These are phyloP conservation scores for Rhodotorula mucilaginosa DNA, from an alignment of 1,284 basidiomycete species.

Conservation along the genomic window DNA sequence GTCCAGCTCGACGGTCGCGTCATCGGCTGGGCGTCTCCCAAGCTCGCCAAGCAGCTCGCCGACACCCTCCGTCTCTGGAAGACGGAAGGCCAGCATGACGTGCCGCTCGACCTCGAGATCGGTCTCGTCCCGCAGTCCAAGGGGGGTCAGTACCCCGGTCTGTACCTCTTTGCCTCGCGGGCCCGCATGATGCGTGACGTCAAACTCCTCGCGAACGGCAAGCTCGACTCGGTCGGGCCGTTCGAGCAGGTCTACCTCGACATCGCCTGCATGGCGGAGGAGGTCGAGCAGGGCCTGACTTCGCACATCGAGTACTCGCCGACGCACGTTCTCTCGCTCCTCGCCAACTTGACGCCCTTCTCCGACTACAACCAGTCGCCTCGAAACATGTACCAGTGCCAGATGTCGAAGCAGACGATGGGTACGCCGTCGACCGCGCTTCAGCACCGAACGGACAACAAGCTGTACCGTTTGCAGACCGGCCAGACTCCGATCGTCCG, in stretches of 20 bases:
- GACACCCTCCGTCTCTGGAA: conserved; percentile 88
- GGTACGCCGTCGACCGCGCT: conserved; percentile 93
- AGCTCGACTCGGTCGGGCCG: conserved; percentile 85
- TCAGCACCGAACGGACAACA: conserved; percentile 93
- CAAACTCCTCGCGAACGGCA: conserved; percentile 80
- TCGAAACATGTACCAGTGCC: conserved; percentile 62
- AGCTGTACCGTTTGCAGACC: conserved; percentile 91
- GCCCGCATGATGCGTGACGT: conserved; percentile 99
- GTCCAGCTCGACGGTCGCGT: conserved; percentile 92
- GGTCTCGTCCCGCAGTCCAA: conserved; percentile 85
- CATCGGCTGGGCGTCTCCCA: conserved; percentile 88
- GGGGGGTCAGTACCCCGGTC: conserved; percentile 93
- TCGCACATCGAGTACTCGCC: conserved; percentile 88
- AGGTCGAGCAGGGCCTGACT: conserved; percentile 77
- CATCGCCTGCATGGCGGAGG: conserved; percentile 85
- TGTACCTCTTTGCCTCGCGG: conserved; percentile 86
- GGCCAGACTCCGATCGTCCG: conserved; percentile 95
- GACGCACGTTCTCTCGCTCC: conserved; percentile 85
- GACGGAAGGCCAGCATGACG: conserved; percentile 76
- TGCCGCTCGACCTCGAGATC: conserved; percentile 94
- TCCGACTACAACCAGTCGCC: conserved; percentile 89
- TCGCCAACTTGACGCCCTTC: conserved; percentile 64
- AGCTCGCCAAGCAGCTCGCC: conserved; percentile 75
- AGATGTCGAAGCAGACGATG: conserved; percentile 99
- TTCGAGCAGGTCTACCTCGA: conserved; percentile 99